These are phyloP conservation scores for Ormosia emarginata DNA, from an alignment of 306 rosid species.

Conservation along the genomic window DNA sequence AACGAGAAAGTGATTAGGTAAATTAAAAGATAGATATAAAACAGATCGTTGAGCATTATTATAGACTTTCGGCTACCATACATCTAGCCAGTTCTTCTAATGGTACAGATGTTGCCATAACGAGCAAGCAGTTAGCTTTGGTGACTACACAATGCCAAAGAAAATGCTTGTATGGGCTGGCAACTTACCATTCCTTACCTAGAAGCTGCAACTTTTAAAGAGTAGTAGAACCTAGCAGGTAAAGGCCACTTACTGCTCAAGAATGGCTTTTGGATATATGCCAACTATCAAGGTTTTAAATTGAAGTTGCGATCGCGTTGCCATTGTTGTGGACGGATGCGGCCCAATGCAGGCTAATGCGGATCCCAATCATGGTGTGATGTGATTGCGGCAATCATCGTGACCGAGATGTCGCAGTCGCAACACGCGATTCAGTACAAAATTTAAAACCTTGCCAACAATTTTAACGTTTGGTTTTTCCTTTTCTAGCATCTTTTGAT, in stretches of 20 bases:
- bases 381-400: no score
- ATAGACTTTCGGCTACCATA: background rate
- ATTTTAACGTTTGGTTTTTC: background rate
- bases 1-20: background rate
- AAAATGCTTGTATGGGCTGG: constrained; percentile 14
- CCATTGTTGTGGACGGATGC: no score
- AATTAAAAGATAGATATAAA: background rate
- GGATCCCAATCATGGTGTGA: no score
- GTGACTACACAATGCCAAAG: background rate
- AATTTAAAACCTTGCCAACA: background rate
- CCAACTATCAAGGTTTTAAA: background rate
- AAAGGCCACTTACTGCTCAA: background rate
- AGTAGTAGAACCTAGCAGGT: background rate
- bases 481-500: background rate
- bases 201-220: background rate
- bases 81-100: background rate
- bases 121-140: background rate
- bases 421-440: no score
- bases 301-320: no score
- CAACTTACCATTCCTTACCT: background rate
- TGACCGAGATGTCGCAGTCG: no score
- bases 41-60: background rate
- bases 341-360: no score
- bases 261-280: background rate
- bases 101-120: background rate